Percentiles rank a stretch among this genome's conserved stretches.
Evolutionary conservation across 305 asterid species (phyloP).

Genomic region (Fraxinus nigra): DNA sequence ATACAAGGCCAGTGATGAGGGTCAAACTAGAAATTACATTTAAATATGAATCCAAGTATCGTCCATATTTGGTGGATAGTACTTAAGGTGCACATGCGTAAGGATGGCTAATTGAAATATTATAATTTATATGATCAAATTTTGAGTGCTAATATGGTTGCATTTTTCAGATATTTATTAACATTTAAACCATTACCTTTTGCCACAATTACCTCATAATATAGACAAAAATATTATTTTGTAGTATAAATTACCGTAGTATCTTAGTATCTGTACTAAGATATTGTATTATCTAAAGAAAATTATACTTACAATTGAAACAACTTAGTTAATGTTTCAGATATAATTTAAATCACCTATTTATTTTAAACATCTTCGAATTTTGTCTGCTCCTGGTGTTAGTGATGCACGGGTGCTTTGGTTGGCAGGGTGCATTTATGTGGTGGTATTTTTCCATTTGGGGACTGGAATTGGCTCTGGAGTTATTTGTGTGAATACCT

Average conservation of each 20-base stretch:
- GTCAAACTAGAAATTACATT: not conserved
- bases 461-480: not conserved
- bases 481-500: not conserved
- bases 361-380: not conserved
- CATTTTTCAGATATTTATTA: not conserved
- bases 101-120: not conserved
- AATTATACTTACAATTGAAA: not conserved
- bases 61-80: not conserved
- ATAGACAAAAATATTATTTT: not conserved
- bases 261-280: not conserved
- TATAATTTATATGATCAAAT: not conserved
- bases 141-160: not conserved
- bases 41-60: not conserved
- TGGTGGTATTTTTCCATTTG: not conserved
- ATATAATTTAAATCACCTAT: not conserved
- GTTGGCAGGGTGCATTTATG: not conserved
- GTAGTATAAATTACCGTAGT: not conserved
- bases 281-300: not conserved
- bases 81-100: not conserved
- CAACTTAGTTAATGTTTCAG: not conserved
- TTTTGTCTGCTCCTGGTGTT: not conserved
- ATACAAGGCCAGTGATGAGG: not conserved
- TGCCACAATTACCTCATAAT: not conserved
- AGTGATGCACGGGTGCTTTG: not conserved
- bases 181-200: not conserved